phyloP scores from a whole-genome alignment of 352 stramenopile genomes.

The Achlya hypogyna region DNA sequence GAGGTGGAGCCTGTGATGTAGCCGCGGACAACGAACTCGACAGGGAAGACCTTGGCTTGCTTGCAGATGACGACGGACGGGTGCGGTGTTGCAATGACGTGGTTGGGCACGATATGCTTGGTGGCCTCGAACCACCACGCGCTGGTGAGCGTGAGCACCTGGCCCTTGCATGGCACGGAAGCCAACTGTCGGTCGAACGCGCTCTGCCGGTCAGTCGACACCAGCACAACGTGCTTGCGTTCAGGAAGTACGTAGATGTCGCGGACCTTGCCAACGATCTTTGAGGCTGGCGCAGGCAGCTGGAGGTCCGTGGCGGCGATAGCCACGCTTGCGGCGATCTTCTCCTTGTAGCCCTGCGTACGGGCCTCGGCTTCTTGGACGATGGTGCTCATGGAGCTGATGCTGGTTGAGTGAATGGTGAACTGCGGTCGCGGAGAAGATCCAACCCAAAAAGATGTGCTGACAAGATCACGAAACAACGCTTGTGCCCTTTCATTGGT shows the following conservation, averaged over 20 bases:
- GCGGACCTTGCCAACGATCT: constrained; percentile 83
- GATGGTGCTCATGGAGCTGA: constrained; percentile 33
- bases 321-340: constrained; percentile 36
- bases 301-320: constrained; percentile 55
- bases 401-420: not conserved
- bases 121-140: constrained; percentile 95
- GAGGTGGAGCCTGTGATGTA: constrained; percentile 96
- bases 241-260: constrained; percentile 87
- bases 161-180: constrained; percentile 95
- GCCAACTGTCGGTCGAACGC: constrained; percentile 97
- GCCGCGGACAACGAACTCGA: constrained; percentile 98
- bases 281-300: constrained; percentile 28
- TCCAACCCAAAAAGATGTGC: constrained; percentile 8
- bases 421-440: not conserved
- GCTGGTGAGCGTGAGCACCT: constrained; percentile 94
- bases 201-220: constrained; percentile 98
- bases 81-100: constrained; percentile 91
- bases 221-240: constrained; percentile 82
- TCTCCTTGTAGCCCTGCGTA: constrained; percentile 56
- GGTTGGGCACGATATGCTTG: constrained; percentile 95
- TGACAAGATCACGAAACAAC: not conserved
- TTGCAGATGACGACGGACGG: constrained; percentile 93
- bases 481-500: not conserved
- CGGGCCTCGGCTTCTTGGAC: constrained; percentile 43
- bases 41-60: constrained; percentile 94